Percentiles rank a stretch among this genome's conserved stretches.
Conservation (phyloP, 2,329 filamentous ascomycete species). For the Pyrenochaeta sp. region DNA sequence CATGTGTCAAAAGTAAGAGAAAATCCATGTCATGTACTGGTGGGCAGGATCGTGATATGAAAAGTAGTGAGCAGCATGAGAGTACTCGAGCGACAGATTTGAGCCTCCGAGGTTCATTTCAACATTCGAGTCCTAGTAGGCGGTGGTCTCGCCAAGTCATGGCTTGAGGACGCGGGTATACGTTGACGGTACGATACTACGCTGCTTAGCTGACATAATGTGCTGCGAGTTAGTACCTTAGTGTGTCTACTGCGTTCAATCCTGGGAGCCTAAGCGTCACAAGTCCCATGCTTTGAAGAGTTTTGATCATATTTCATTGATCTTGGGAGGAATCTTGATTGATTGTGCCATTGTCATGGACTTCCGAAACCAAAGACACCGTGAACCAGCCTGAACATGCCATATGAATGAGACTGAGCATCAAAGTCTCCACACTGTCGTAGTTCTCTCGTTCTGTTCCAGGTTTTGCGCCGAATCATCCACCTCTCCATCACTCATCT, state of each 20-base stretch:
- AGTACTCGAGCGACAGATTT: too few species aligned
- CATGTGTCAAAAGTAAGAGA: too few species aligned
- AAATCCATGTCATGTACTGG: too few species aligned
- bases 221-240: too few species aligned
- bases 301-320: constrained; percentile 48
- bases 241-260: too few species aligned
- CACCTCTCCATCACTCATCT: constrained; percentile 33
- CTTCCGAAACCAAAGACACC: constrained; percentile 48
- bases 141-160: too few species aligned
- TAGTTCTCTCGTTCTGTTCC: constrained; percentile 40
- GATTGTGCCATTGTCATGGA: constrained; percentile 47
- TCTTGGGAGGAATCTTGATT: constrained; percentile 49
- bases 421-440: constrained; percentile 39
- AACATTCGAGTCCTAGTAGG: too few species aligned
- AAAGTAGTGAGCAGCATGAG: too few species aligned
- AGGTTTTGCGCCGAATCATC: constrained; percentile 37
- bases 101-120: too few species aligned
- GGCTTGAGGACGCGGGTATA: too few species aligned
- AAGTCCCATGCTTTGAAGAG: constrained; percentile 2
- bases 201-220: neutral
- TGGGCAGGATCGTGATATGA: too few species aligned
- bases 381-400: constrained; percentile 48
- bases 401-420: constrained; percentile 45
- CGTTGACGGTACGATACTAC: too few species aligned
- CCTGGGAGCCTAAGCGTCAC: constrained; percentile 6